Conservation (phyloP, 179 eudicot genomes). For the Heliamphora pulchella region DNA sequence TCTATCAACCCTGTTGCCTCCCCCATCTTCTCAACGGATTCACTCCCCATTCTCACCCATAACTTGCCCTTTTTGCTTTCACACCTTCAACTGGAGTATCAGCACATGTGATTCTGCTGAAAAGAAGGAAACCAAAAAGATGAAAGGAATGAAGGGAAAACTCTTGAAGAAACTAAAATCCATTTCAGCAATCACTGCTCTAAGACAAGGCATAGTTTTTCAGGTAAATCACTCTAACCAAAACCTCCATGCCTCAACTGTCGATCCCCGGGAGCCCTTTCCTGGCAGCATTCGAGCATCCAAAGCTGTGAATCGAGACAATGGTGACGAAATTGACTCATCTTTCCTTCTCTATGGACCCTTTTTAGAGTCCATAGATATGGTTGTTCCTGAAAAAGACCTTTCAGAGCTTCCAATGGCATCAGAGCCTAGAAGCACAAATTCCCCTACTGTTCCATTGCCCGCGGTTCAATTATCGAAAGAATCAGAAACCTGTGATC, state of each 20-base stretch:
- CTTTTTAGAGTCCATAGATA: neutral
- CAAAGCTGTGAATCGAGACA: slow-evolving; percentile 19
- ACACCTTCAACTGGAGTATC: neutral
- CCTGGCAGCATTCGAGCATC: neutral
- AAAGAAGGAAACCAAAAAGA: slow-evolving; percentile 9
- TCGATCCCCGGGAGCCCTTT: neutral
- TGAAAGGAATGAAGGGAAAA: slow-evolving; percentile 63
- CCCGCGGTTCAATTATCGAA: slow-evolving; percentile 4
- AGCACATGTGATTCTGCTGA: neutral
- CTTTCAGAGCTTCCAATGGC: neutral
- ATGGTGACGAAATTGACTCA: slow-evolving; percentile 15
- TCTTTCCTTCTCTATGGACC: neutral
- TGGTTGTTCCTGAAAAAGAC: neutral
- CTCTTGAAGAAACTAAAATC: slow-evolving; percentile 50
- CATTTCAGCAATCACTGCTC: slow-evolving; percentile 32
- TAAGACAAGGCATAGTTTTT: slow-evolving; percentile 38
- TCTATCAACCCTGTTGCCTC: neutral
- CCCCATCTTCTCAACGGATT: slow-evolving; percentile 14
- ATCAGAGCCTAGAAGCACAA: neutral
- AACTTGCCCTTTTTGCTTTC: slow-evolving; percentile 5
- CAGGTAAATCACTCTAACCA: slow-evolving; percentile 28
- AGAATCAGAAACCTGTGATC: slow-evolving; percentile 6
- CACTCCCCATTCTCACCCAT: slow-evolving; percentile 16
- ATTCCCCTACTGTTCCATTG: neutral
- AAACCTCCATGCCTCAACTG: neutral